These are phyloP conservation scores for Lactifluus volemus DNA, from an alignment of 768 basidiomycete genomes.

Conservation along the genomic window DNA sequence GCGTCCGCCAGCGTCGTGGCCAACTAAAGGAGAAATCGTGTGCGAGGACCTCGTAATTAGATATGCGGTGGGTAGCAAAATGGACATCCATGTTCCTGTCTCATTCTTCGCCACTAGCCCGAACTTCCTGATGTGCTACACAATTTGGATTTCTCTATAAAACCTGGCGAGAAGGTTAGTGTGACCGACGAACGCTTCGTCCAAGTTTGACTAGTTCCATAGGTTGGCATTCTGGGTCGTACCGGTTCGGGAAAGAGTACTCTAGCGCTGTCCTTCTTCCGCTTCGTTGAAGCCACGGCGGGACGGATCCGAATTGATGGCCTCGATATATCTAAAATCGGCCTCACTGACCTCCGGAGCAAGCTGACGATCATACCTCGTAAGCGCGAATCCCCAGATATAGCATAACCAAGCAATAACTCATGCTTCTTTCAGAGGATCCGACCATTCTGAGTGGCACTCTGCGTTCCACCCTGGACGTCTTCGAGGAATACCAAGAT, in stretches of 20 bases:
- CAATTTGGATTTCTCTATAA: constrained; percentile 61
- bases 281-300: constrained; percentile 79
- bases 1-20: constrained; percentile 76
- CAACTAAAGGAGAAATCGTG: constrained; percentile 54
- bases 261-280: constrained; percentile 77
- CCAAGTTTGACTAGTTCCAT: constrained; percentile 5
- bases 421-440: constrained; percentile 49
- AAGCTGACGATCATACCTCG: constrained; percentile 70
- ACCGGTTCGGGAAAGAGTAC: constrained; percentile 71
- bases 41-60: constrained; percentile 70
- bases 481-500: constrained; percentile 82
- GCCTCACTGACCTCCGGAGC: constrained; percentile 73
- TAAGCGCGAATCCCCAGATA: constrained; percentile 32
- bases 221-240: constrained; percentile 65
- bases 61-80: constrained; percentile 53
- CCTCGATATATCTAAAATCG: constrained; percentile 71
- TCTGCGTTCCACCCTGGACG: constrained; percentile 70
- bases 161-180: constrained; percentile 66
- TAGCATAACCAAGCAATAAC: not conserved
- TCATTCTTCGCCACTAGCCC: constrained; percentile 39
- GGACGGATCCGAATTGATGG: constrained; percentile 71
- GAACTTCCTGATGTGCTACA: constrained; percentile 84
- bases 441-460: constrained; percentile 83
- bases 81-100: not conserved
- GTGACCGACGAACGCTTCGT: not conserved